A percentile compares a stretch with the other conserved stretches of the same genome.
These are phyloP conservation scores for Bjerkandera adusta DNA, from an alignment of 1,284 basidiomycete species.

Conservation along the genomic window DNA sequence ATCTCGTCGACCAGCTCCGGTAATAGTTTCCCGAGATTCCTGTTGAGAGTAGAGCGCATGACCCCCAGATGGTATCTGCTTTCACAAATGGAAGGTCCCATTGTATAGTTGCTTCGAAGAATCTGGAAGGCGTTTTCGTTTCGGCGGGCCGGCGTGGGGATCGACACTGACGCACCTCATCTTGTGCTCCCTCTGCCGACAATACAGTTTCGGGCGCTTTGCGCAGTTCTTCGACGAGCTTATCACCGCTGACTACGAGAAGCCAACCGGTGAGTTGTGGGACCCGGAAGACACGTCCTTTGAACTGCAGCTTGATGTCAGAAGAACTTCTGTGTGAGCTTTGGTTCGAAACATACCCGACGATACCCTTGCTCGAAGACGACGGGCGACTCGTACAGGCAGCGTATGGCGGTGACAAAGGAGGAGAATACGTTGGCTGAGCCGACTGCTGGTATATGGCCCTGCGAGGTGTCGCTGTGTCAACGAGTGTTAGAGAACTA, in stretches of 20 bases:
- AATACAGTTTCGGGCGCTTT: background rate
- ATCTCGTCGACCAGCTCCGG: constrained; percentile 2
- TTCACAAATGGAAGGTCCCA: background rate
- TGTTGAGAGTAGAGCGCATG: background rate
- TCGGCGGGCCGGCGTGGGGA: background rate
- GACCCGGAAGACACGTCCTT: constrained; percentile 2
- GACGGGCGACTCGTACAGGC: too few species aligned
- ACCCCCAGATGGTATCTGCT: constrained; percentile 1
- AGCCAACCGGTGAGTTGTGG: constrained; percentile 6
- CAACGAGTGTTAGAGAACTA: too few species aligned
- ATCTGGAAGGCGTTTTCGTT: background rate
- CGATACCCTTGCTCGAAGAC: too few species aligned
- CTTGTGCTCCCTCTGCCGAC: background rate
- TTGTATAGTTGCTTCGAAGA: constrained; percentile 2
- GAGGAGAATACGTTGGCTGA: too few species aligned
- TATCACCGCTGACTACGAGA: constrained; percentile 1
- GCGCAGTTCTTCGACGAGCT: constrained; percentile 6
- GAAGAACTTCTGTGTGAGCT: too few species aligned
- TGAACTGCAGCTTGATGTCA: too few species aligned
- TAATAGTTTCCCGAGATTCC: background rate
- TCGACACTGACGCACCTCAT: background rate
- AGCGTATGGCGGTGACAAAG: too few species aligned
- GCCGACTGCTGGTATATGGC: too few species aligned
- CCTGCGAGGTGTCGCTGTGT: too few species aligned
- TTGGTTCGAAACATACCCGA: too few species aligned